Evolutionary conservation across 1,139 yeast species (phyloP).

Genomic region (Candida neerlandica): DNA sequence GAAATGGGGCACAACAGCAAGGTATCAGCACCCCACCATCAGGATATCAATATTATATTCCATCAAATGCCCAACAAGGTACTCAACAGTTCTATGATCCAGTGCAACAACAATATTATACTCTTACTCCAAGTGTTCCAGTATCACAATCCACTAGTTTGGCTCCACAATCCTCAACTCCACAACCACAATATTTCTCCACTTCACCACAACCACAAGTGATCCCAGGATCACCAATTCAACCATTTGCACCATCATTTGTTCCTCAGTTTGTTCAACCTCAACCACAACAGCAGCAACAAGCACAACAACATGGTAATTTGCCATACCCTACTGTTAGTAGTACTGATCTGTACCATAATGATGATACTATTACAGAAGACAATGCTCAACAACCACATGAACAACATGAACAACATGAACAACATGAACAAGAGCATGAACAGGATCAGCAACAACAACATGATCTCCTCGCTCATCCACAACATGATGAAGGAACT

Average conservation of each 20-base stretch:
- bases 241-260: constrained; percentile 11
- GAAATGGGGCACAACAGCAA: constrained; percentile 13
- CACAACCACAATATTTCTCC: constrained; percentile 45
- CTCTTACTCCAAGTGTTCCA: constrained; percentile 37
- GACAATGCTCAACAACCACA: neutral
- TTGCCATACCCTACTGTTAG: constrained; percentile 17
- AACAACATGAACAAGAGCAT: neutral
- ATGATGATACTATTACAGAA: constrained; percentile 8
- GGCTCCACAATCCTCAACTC: constrained; percentile 15
- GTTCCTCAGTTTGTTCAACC: constrained; percentile 12
- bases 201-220: constrained; percentile 32
- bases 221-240: constrained; percentile 14
- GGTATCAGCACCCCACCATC: constrained; percentile 17
- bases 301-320: neutral
- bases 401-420: neutral
- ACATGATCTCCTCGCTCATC: neutral
- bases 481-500: neutral
- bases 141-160: constrained; percentile 29
- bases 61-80: constrained; percentile 25
- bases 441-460: neutral
- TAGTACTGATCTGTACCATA: constrained; percentile 7
- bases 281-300: constrained; percentile 12
- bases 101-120: constrained; percentile 48
- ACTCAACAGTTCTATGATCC: constrained; percentile 50
- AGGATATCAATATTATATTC: constrained; percentile 23